phyloP scores from a whole-genome alignment of 2,329 filamentous ascomycete species.

The Stagonosporopsis chrysanthemi region DNA sequence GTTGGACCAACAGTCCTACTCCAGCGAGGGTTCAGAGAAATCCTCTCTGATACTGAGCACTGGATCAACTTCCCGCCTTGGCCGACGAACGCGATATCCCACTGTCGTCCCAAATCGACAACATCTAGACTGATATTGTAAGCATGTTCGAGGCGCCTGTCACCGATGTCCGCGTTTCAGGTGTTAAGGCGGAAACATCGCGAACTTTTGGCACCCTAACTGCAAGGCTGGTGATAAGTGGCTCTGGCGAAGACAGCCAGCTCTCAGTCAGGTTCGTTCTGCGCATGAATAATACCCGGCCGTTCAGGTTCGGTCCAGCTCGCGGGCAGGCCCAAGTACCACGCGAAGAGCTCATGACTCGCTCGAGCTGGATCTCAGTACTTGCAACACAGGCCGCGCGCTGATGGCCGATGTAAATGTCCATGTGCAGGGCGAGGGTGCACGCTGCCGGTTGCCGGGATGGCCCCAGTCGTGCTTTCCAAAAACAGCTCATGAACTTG shows the following conservation, averaged over 20 bases:
- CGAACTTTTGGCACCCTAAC: neutral
- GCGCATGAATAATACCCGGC: neutral
- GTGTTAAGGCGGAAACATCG: neutral
- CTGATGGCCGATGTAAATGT: neutral
- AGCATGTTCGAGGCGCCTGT: neutral
- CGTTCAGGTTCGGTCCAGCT: neutral
- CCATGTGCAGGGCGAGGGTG: neutral
- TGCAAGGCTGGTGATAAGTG: neutral
- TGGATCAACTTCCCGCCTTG: neutral
- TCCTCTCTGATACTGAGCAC: neutral
- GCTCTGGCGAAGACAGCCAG: neutral
- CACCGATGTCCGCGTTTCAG: conserved; percentile 15
- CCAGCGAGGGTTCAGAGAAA: neutral
- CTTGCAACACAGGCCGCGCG: neutral
- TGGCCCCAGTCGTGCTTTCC: conserved; percentile 4
- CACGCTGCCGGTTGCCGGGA: neutral
- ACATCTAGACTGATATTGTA: neutral
- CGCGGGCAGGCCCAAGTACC: neutral
- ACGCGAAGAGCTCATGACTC: neutral
- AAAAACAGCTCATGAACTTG: conserved; percentile 4
- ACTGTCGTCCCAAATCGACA: neutral
- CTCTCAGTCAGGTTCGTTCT: neutral
- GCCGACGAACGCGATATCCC: neutral
- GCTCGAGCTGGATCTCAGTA: neutral
- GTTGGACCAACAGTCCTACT: no score